Percentiles rank a stretch among this genome's conserved stretches.
These are phyloP conservation scores for Curvularia eragrostidis DNA, from an alignment of 2,329 filamentous ascomycete genomes.

Conservation along the genomic window DNA sequence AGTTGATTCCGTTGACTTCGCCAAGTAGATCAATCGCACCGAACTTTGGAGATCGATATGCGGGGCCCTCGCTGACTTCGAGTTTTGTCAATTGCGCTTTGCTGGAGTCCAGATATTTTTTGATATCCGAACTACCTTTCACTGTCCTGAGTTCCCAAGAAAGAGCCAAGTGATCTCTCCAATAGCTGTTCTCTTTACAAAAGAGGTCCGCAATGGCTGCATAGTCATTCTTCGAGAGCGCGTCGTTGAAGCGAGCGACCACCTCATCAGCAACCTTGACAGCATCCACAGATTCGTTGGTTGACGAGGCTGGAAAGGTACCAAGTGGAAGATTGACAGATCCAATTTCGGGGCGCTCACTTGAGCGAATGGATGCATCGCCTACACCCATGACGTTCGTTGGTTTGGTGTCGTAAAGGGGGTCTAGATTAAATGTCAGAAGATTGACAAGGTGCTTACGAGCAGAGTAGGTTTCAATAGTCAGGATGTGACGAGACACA, in stretches of 20 bases:
- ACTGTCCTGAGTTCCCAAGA: constrained; percentile 64
- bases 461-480: not conserved
- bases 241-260: constrained; percentile 53
- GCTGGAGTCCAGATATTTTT: constrained; percentile 45
- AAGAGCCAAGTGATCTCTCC: constrained; percentile 65
- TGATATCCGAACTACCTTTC: constrained; percentile 53
- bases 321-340: constrained; percentile 62
- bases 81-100: constrained; percentile 43
- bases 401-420: not conserved
- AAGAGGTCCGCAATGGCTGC: constrained; percentile 52
- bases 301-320: constrained; percentile 50
- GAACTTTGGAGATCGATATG: constrained; percentile 31
- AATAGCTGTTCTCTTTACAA: constrained; percentile 59
- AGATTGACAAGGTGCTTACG: not conserved
- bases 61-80: constrained; percentile 39
- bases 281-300: constrained; percentile 44
- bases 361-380: constrained; percentile 44
- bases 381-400: constrained; percentile 30
- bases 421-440: not conserved
- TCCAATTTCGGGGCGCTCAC: constrained; percentile 58
- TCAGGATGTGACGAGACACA: not conserved
- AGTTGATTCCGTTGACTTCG: constrained; percentile 39
- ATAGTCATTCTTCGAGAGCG: constrained; percentile 49
- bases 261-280: constrained; percentile 50
- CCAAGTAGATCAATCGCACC: constrained; percentile 39